A percentile compares a stretch with the other conserved stretches of the same genome.
These are phyloP conservation scores for Protoeuglena noctilucae DNA, from an alignment of 139 green algal species.

Conservation along the genomic window DNA sequence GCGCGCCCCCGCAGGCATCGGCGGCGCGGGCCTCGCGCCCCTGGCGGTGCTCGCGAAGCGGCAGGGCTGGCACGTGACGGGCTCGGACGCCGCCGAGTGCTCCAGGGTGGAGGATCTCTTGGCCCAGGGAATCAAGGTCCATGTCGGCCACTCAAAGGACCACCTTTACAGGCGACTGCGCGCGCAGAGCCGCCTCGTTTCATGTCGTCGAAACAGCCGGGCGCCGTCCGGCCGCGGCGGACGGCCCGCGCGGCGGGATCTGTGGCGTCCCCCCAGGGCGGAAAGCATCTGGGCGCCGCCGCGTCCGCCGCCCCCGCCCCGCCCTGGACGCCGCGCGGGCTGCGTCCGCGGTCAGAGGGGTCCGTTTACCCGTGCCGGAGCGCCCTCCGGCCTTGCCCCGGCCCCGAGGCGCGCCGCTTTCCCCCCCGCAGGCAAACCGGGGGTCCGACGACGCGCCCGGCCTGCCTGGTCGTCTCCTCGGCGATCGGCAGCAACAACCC, in stretches of 20 bases:
- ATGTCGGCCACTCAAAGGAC: background rate
- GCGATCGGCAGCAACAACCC: background rate
- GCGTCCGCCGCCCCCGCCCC: no score
- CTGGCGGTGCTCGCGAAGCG: background rate
- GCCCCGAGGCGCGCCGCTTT: no score
- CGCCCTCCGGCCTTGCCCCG: no score
- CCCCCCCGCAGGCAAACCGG: background rate
- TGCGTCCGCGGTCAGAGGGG: no score
- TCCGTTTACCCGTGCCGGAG: no score
- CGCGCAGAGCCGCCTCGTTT: no score
- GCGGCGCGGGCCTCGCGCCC: background rate
- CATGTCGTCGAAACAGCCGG: no score
- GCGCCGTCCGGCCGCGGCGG: no score
- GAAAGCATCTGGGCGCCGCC: no score
- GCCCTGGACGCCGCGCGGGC: no score
- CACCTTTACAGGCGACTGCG: background rate
- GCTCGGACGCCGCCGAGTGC: background rate
- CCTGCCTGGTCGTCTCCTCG: background rate
- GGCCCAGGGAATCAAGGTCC: background rate
- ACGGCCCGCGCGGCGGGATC: no score
- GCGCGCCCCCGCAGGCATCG: conserved; percentile 8
- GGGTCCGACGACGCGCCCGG: background rate
- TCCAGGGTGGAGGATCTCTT: background rate
- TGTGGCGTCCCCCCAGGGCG: no score
- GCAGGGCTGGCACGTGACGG: conserved; percentile 4